These are phyloP conservation scores for Chalara sp. DNA, from an alignment of 2,329 filamentous ascomycete genomes.

Conservation along the genomic window DNA sequence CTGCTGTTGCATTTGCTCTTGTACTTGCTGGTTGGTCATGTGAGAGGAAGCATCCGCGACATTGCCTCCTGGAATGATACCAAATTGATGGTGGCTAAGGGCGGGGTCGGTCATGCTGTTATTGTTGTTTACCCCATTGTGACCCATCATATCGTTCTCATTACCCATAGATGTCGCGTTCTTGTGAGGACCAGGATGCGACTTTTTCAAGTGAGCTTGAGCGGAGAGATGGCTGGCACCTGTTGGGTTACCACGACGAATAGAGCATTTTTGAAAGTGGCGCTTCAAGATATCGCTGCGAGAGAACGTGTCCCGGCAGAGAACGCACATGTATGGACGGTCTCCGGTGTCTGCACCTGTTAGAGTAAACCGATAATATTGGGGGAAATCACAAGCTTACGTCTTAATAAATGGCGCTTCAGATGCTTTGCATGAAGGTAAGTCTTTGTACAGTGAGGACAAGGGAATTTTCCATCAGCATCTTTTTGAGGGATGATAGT, in stretches of 20 bases:
- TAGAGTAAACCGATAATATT: conserved; percentile 10
- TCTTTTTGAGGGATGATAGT: conserved; percentile 89
- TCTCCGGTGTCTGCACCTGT: conserved; percentile 76
- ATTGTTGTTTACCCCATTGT: conserved; percentile 49
- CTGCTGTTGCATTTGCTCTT: conserved; percentile 48
- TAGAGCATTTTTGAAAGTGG: conserved; percentile 98
- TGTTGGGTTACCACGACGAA: conserved; percentile 90
- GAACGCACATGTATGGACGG: conserved; percentile 94
- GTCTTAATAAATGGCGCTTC: conserved; percentile 90
- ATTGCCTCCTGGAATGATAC: conserved; percentile 41
- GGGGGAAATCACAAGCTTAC: conserved; percentile 53
- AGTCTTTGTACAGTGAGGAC: conserved; percentile 96
- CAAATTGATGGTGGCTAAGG: conserved; percentile 49
- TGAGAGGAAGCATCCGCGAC: conserved; percentile 25
- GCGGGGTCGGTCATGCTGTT: conserved; percentile 49
- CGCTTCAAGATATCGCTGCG: conserved; percentile 97
- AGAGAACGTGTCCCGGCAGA: conserved; percentile 97
- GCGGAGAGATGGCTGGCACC: conserved; percentile 91
- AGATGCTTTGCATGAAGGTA: conserved; percentile 96
- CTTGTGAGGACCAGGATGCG: conserved; percentile 51
- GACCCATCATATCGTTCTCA: conserved; percentile 53
- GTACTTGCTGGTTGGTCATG: conserved; percentile 52
- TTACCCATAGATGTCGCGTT: conserved; percentile 45
- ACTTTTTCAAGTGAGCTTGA: conserved; percentile 81
- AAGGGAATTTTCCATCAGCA: conserved; percentile 95